Percentiles rank a stretch among this genome's conserved stretches.
Evolutionary conservation across 345 rosid species (phyloP).

Genomic region (Mallotus nudiflorus): DNA sequence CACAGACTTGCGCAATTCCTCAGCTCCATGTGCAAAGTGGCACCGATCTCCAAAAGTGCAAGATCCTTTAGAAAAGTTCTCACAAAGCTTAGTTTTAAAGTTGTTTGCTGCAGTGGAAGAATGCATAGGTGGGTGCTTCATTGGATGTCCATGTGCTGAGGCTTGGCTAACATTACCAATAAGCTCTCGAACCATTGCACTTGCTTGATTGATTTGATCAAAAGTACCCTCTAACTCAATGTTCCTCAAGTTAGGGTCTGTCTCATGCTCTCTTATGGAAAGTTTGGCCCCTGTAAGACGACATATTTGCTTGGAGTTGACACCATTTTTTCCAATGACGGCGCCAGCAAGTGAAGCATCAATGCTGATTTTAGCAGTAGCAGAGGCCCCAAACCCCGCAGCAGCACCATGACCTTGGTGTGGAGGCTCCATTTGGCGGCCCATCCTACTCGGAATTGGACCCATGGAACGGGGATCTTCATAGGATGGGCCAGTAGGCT

Average conservation of each 20-base stretch:
- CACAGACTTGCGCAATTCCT: constrained; percentile 51
- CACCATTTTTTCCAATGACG: constrained; percentile 92
- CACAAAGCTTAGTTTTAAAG: constrained; percentile 86
- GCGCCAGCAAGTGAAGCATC: constrained; percentile 94
- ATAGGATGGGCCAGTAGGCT: constrained; percentile 50
- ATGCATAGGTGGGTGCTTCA: constrained; percentile 29
- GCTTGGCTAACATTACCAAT: constrained; percentile 64
- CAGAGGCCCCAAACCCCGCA: constrained; percentile 85
- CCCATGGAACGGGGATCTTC: constrained; percentile 61
- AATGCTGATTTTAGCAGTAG: constrained; percentile 88
- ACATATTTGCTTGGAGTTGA: constrained; percentile 86
- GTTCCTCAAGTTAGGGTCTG: constrained; percentile 75
- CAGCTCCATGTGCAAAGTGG: constrained; percentile 88
- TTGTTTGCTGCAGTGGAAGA: constrained; percentile 39
- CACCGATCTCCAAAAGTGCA: constrained; percentile 89
- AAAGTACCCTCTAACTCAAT: constrained; percentile 95
- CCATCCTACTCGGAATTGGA: constrained; percentile 43
- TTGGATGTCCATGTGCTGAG: constrained; percentile 29
- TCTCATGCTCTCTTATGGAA: constrained; percentile 81
- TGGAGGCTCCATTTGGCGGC: constrained; percentile 51
- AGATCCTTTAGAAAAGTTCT: constrained; percentile 65
- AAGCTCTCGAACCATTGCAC: constrained; percentile 89
- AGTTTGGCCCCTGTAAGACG: constrained; percentile 87
- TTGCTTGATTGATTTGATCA: constrained; percentile 95
- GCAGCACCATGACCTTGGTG: constrained; percentile 49